These are phyloP conservation scores for Achlya hypogyna DNA, from an alignment of 352 stramenopile genomes.

Conservation along the genomic window DNA sequence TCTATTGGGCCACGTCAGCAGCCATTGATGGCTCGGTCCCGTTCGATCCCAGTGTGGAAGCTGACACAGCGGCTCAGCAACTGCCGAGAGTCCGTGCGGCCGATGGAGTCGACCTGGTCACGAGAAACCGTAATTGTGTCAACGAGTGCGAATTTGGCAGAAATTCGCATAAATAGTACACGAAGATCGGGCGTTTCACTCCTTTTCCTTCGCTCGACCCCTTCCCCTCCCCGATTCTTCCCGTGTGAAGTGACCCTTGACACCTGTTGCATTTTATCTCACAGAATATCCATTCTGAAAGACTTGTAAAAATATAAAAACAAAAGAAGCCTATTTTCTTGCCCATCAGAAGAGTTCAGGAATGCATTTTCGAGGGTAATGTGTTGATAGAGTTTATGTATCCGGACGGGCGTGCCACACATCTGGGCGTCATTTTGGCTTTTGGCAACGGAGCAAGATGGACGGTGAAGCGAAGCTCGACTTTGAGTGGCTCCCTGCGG, in stretches of 20 bases:
- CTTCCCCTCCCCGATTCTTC: constrained; percentile 1
- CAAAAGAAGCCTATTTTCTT: no score
- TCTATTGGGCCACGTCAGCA: no score
- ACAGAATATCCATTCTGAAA: neutral
- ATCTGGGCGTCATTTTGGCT: constrained; percentile 11
- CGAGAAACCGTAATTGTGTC: no score
- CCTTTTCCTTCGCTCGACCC: neutral
- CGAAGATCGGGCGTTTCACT: constrained; percentile 5
- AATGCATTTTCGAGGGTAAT: neutral
- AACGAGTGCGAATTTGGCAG: neutral
- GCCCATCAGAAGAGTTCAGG: no score
- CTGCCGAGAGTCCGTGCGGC: no score
- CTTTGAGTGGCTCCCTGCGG: constrained; percentile 92
- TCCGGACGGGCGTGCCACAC: neutral
- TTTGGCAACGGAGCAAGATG: constrained; percentile 6
- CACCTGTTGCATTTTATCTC: neutral
- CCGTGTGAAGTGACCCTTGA: neutral
- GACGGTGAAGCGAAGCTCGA: constrained; percentile 31
- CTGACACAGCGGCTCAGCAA: no score
- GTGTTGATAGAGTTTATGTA: neutral
- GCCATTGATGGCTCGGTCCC: no score
- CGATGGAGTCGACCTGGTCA: no score
- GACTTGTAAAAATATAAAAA: neutral
- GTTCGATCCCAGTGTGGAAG: no score
- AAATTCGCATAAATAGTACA: neutral